A percentile compares a stretch with the other conserved stretches of the same genome.
phyloP scores from a whole-genome alignment of 805 yeast species.

The Teunomyces cretensis region DNA sequence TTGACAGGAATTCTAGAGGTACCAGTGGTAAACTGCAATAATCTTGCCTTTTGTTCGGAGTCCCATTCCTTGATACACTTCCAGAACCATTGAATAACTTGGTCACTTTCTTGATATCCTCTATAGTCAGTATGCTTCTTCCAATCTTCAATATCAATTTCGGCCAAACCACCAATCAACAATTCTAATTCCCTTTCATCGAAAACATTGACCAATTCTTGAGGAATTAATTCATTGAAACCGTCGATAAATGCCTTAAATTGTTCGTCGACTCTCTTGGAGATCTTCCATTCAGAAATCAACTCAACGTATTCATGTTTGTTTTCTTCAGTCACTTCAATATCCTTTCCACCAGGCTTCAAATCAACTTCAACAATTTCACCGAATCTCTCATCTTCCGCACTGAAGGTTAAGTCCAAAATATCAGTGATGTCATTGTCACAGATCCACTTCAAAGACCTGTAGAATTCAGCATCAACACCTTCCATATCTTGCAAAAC shows the following conservation, averaged over 20 bases:
- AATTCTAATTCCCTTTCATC: conserved; percentile 97
- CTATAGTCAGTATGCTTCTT: conserved; percentile 97
- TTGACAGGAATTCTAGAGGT: conserved; percentile 98
- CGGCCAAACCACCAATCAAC: conserved; percentile 97
- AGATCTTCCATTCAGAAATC: conserved; percentile 94
- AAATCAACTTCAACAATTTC: conserved; percentile 85
- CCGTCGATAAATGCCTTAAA: conserved; percentile 96
- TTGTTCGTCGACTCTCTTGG: conserved; percentile 90
- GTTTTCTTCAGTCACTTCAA: conserved; percentile 92
- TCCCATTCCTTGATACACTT: conserved; percentile 91
- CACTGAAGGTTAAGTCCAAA: conserved; percentile 84
- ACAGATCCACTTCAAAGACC: conserved; percentile 92
- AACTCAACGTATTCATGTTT: conserved; percentile 94
- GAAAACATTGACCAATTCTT: conserved; percentile 92
- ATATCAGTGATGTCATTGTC: conserved; percentile 87
- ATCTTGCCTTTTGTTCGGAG: conserved; percentile 91
- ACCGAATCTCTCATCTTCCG: conserved; percentile 93
- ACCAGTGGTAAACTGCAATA: conserved; percentile 97
- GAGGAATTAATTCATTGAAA: conserved; percentile 95
- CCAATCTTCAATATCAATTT: conserved; percentile 98
- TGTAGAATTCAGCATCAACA: conserved; percentile 95
- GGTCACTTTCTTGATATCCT: conserved; percentile 95
- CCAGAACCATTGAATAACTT: conserved; percentile 99
- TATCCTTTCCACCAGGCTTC: conserved; percentile 82
- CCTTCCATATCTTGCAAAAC: conserved; percentile 97